Evolutionary conservation across 257 asterid genomes (phyloP).

Genomic region (Ehretia macrophylla): DNA sequence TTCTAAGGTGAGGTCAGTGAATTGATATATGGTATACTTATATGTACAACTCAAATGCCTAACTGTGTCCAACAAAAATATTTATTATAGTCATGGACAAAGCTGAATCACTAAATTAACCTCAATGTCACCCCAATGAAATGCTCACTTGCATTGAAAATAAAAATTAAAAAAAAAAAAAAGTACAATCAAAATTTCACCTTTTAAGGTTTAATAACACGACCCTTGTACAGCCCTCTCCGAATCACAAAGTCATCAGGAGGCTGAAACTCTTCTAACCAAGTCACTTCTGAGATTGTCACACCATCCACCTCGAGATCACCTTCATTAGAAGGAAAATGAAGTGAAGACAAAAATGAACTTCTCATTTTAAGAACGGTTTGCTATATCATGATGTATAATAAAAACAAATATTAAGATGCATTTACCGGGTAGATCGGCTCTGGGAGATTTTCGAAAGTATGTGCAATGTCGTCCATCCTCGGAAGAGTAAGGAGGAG

Average conservation of each 20-base stretch:
- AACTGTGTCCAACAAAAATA: conserved; percentile 29
- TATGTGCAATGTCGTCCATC: conserved; percentile 96
- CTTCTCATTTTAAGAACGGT: not conserved
- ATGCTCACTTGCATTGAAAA: conserved; percentile 13
- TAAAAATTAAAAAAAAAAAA: too few species aligned
- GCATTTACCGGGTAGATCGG: conserved; percentile 72
- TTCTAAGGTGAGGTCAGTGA: conserved; percentile 32
- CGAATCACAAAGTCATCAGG: conserved; percentile 86
- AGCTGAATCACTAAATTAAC: conserved; percentile 29
- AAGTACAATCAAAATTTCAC: conserved; percentile 29
- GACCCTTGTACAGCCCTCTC: conserved; percentile 94
- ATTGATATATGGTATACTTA: conserved; percentile 39
- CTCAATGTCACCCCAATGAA: conserved; percentile 31
- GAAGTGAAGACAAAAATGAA: not conserved
- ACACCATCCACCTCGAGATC: conserved; percentile 71
- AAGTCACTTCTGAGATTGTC: conserved; percentile 54
- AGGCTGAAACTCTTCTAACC: conserved; percentile 92
- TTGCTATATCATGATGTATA: too few species aligned
- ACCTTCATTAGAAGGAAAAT: conserved; percentile 33
- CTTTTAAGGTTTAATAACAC: conserved; percentile 55
- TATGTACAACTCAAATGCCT: conserved; percentile 68
- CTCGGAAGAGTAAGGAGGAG: conserved; percentile 90
- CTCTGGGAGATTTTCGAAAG: conserved; percentile 57
- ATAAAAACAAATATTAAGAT: not conserved
- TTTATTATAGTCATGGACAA: conserved; percentile 23